Conservation (phyloP, 306 rosid genomes). For the Lablab purpureus region DNA sequence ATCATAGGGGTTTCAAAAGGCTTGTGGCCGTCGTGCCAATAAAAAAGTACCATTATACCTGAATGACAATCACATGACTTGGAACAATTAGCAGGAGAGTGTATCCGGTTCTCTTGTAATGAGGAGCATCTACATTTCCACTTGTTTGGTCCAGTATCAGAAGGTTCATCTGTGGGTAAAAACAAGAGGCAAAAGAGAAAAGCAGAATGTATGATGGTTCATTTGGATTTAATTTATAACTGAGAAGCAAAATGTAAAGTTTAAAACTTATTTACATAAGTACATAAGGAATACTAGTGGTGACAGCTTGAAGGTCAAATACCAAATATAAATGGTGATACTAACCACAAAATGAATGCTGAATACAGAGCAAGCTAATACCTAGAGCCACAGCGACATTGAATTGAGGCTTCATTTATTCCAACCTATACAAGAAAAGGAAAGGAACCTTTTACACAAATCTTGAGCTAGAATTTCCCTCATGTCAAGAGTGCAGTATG, state of each 20-base stretch:
- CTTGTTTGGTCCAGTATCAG: slow-evolving; percentile 55
- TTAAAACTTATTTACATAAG: background rate
- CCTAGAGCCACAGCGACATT: slow-evolving; percentile 59
- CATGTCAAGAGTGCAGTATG: slow-evolving; percentile 18
- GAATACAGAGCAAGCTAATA: slow-evolving; percentile 69
- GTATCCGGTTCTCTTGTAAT: slow-evolving; percentile 57
- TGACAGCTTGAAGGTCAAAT: background rate
- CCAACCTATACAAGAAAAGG: slow-evolving; percentile 49
- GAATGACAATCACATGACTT: slow-evolving; percentile 81
- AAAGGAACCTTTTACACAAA: slow-evolving; percentile 39
- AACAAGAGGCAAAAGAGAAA: slow-evolving; percentile 39
- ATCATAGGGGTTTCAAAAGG: background rate
- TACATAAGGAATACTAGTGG: background rate
- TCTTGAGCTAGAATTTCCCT: slow-evolving; percentile 33
- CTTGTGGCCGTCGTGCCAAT: slow-evolving; percentile 40
- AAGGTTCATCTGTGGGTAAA: slow-evolving; percentile 61
- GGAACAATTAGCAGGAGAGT: slow-evolving; percentile 76
- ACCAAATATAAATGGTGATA: background rate
- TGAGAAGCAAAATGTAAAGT: slow-evolving; percentile 17
- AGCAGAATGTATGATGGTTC: slow-evolving; percentile 19
- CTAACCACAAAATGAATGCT: slow-evolving; percentile 77
- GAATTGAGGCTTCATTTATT: slow-evolving; percentile 71
- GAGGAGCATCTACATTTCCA: slow-evolving; percentile 82
- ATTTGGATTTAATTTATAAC: slow-evolving; percentile 19
- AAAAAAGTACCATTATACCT: slow-evolving; percentile 62